Evolutionary conservation across 805 yeast genomes (phyloP), one percentile per base, ranked within the genome.

Genomic region (Lachancea mirantina): DNA sequence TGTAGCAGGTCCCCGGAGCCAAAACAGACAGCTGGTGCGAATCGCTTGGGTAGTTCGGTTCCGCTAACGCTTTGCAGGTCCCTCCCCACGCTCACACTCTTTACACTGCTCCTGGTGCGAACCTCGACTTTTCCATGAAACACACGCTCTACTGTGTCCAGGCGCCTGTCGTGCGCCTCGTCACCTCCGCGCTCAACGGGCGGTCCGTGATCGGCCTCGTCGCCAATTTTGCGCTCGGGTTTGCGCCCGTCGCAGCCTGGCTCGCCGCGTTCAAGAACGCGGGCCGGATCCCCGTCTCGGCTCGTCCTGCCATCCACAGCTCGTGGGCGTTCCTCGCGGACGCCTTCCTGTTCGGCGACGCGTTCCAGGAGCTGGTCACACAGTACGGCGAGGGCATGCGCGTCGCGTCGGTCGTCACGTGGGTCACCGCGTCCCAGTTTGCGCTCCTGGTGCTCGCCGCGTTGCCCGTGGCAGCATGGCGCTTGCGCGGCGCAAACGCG

Each of bases 231-330:
- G 40, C 54, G 26, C 38, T 65, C 27, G 74, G 72, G 49, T 76
- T 77, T 50, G 50, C 64, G 2, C 76, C 75, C 0, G 68, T 76
- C 3, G 57, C 71, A 23, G 43, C 66, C 14, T 76, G 83, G 83
- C 55, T 77, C 25, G 35, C 54, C 23, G 66, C 74, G 14, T 77
- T 76, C 57, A 70, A 74, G 49, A 66, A 75, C 45, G 82, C 83
- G 1, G 75, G 74, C 2, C 23, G 61, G 2, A 73, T 74, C 23
- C 83, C 85, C 6, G 64, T 59, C 17, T 56, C 55, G 4, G 61
- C 67, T 42, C 60, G 84, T 38, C 84, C 84, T 0, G 36, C 46
- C 8, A 72, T 75, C 40, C 67, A 68, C 46, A 73, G 72, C 28
- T 61, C 67, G 62, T 31, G 42, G 57, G 42, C 84, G 64, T 56